These are phyloP conservation scores for Trametes maxima DNA, from an alignment of 768 basidiomycete species.

Conservation along the genomic window DNA sequence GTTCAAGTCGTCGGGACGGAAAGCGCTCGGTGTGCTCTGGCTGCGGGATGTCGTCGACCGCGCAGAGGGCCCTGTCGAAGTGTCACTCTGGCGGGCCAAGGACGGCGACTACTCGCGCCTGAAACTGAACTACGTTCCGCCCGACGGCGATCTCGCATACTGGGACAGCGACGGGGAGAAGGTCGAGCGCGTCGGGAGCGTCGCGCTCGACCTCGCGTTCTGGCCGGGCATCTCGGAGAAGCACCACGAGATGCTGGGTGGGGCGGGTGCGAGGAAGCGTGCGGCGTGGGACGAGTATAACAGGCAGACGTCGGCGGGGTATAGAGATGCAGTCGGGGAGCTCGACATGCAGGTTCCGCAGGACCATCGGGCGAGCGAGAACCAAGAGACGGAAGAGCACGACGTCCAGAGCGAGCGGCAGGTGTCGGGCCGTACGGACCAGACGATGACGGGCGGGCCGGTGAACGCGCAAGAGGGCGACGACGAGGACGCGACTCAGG, in stretches of 20 bases:
- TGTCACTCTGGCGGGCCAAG: slow-evolving; percentile 41
- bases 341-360: slow-evolving; percentile 13
- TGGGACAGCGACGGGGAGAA: slow-evolving; percentile 34
- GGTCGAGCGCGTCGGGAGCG: slow-evolving; percentile 31
- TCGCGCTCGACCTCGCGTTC: slow-evolving; percentile 31
- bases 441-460: slow-evolving; percentile 22
- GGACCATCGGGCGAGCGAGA: slow-evolving; percentile 24
- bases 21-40: slow-evolving; percentile 52
- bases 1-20: slow-evolving; percentile 31
- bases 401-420: not conserved
- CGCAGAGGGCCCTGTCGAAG: slow-evolving; percentile 45
- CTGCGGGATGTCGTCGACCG: slow-evolving; percentile 57
- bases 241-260: slow-evolving; percentile 29
- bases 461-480: slow-evolving; percentile 21
- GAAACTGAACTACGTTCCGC: slow-evolving; percentile 36
- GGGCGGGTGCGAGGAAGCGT: slow-evolving; percentile 27
- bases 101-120: slow-evolving; percentile 34
- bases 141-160: slow-evolving; percentile 31
- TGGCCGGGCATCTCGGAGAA: slow-evolving; percentile 32
- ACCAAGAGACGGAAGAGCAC: slow-evolving; percentile 19
- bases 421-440: slow-evolving; percentile 1
- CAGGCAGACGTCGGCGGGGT: slow-evolving; percentile 27
- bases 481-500: slow-evolving; percentile 7
- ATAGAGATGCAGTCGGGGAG: slow-evolving; percentile 27
- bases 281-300: slow-evolving; percentile 33